Base-by-base conservation (phyloP, 1,284 basidiomycete genomes). In the Leucoagaricus sp. region DNA sequence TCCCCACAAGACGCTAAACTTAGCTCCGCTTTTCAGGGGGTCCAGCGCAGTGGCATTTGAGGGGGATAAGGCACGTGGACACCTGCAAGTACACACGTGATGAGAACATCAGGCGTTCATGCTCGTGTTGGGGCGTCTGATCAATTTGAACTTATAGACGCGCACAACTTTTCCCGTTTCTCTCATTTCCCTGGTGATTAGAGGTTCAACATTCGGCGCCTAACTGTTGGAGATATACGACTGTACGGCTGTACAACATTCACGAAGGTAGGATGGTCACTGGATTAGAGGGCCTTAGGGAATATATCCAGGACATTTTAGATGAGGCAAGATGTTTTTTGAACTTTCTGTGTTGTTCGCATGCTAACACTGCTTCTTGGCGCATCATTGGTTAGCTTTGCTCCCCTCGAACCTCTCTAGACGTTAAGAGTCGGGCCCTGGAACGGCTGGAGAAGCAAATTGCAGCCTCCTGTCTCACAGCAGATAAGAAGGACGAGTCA, bases 271-370 rank as follows among this genome's bases (percentile, higher is more conserved):
- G 36, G 55, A 56, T 54, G 58, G 59, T 64, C 61, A 63, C 67
- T 36, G 60, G 64, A 44, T 63, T 75, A 45, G 61, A 61, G 55
- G 60, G 67, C 51, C 76, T 83, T 74, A 74, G 76, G 53, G 67
- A 72, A 46, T 71, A 71, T 41, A 68, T 89, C n/a, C 81, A 85
- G 65, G 78, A 83, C 58, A 77, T 83, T 36, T 72, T 91, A 44
- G 88, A 91, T 65, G 82, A 85, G 60, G 88, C 89, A 69, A 63
- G 81, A 70, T 33, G 42, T 48, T 38, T 29, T 9, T 19, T n/a
- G 25, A 10, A 8, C 34, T 33, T 31, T 45, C 52, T 46, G 25
- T 34, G 26, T 15, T 23, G 46, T 25, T 19, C 29, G 19, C 34
- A 9, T 8, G n/a, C 33, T 25, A 28, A 44, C 42, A 15, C 8